These are phyloP conservation scores for Ajuga chamaepitys DNA, from an alignment of 257 asterid species.

Conservation along the genomic window DNA sequence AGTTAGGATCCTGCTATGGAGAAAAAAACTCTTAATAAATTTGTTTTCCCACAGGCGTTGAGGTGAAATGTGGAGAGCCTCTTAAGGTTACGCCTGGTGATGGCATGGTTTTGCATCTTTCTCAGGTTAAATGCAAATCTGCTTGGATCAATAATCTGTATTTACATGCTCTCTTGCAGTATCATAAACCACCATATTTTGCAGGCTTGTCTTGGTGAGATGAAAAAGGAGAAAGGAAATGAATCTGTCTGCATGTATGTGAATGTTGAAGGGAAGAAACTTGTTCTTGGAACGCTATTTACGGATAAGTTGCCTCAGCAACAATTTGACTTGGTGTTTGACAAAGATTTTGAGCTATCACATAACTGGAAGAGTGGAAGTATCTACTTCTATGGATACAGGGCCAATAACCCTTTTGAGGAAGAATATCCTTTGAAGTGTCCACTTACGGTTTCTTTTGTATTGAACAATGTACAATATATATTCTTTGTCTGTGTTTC, in stretches of 20 bases:
- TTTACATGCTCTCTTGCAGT: not conserved
- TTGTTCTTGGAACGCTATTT: constrained; percentile 70
- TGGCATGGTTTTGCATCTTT: constrained; percentile 62
- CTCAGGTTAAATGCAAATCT: constrained; percentile 44
- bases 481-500: not conserved
- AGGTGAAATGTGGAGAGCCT: constrained; percentile 57
- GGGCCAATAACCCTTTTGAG: constrained; percentile 40
- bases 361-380: constrained; percentile 80
- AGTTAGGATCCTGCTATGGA: not conserved
- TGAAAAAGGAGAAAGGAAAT: constrained; percentile 47
- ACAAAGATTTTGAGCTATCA: constrained; percentile 55
- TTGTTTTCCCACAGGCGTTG: constrained; percentile 37
- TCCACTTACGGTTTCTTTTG: not conserved
- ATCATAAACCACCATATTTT: not conserved
- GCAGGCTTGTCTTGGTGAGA: constrained; percentile 80
- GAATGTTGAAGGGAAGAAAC: constrained; percentile 51
- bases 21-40: not conserved
- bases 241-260: constrained; percentile 45
- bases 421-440: constrained; percentile 65
- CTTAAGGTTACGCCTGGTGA: constrained; percentile 47
- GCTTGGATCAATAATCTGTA: not conserved
- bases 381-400: constrained; percentile 70
- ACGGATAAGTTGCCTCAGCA: constrained; percentile 82
- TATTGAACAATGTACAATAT: not conserved
- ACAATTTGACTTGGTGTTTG: constrained; percentile 76